Percentiles rank a stretch among this genome's conserved stretches.
Conservation (phyloP, 2,329 filamentous ascomycete genomes). For the Venturia carpophila region DNA sequence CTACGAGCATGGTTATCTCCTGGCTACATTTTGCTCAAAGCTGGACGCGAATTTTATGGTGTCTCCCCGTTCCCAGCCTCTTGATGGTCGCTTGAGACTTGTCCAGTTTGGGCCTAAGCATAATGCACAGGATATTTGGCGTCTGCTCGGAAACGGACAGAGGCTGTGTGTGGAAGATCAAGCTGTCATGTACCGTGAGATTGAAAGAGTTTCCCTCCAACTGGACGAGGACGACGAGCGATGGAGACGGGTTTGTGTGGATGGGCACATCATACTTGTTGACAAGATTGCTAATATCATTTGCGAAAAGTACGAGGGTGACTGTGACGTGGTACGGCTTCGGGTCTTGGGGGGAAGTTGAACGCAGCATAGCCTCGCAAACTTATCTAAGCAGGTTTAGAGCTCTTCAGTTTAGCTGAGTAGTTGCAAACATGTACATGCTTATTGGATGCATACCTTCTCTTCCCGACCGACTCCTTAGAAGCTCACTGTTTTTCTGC, state of each 20-base stretch:
- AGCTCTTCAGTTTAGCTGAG: too few species aligned
- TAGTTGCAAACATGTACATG: too few species aligned
- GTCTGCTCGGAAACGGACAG: slow-evolving; percentile 53
- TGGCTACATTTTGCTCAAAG: slow-evolving; percentile 69
- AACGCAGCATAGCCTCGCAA: background rate
- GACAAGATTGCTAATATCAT: slow-evolving; percentile 49
- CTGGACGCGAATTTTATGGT: slow-evolving; percentile 77
- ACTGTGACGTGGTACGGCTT: background rate
- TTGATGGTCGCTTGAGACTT: slow-evolving; percentile 63
- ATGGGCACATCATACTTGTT: slow-evolving; percentile 76
- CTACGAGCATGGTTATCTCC: slow-evolving; percentile 62
- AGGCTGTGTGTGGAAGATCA: slow-evolving; percentile 48
- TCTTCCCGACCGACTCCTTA: too few species aligned
- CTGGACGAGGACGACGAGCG: slow-evolving; percentile 53
- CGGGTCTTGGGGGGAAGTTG: background rate
- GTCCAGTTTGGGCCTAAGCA: slow-evolving; percentile 63
- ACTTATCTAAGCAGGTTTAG: background rate
- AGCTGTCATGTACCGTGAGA: slow-evolving; percentile 60
- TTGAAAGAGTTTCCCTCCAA: slow-evolving; percentile 56
- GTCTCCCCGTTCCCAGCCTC: slow-evolving; percentile 60
- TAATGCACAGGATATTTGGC: slow-evolving; percentile 59
- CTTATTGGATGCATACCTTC: too few species aligned
- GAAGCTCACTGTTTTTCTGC: too few species aligned
- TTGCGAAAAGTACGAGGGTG: background rate
- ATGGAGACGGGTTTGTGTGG: slow-evolving; percentile 85